Evolutionary conservation across 345 rosid species (phyloP).

Genomic region (Brassica juncea): DNA sequence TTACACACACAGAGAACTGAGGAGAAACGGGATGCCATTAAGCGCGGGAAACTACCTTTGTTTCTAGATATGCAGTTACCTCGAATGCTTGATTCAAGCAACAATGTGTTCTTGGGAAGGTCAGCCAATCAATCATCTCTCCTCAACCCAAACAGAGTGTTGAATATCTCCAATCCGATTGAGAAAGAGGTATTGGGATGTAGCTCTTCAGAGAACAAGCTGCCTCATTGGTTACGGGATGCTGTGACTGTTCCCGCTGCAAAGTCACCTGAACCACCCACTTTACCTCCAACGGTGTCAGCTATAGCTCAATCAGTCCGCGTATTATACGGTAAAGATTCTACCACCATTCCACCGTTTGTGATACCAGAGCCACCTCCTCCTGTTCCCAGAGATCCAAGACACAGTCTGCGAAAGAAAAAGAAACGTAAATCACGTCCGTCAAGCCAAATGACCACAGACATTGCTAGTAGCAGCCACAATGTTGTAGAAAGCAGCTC

Average conservation of each 20-base stretch:
- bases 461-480: conserved; percentile 50
- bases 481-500: conserved; percentile 39
- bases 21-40: conserved; percentile 51
- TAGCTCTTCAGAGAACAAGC: conserved; percentile 66
- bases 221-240: conserved; percentile 98
- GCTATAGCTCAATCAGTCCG: conserved; percentile 96
- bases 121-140: conserved; percentile 44
- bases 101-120: conserved; percentile 56
- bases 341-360: conserved; percentile 89
- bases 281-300: conserved; percentile 81
- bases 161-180: conserved; percentile 50
- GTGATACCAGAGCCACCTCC: conserved; percentile 90
- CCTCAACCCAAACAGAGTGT: conserved; percentile 44
- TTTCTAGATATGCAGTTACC: conserved; percentile 65
- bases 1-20: conserved; percentile 46
- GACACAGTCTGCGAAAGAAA: conserved; percentile 66
- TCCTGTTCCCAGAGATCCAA: conserved; percentile 84
- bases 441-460: conserved; percentile 44
- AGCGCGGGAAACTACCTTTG: conserved; percentile 63
- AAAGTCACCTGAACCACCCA: conserved; percentile 61
- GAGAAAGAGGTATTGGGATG: conserved; percentile 70
- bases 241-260: conserved; percentile 70
- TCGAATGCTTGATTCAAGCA: conserved; percentile 48
- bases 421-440: conserved; percentile 60
- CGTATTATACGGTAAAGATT: conserved; percentile 77